Evolutionary conservation across 2,329 filamentous ascomycete species (phyloP).

Genomic region (Fulvia fulva): DNA sequence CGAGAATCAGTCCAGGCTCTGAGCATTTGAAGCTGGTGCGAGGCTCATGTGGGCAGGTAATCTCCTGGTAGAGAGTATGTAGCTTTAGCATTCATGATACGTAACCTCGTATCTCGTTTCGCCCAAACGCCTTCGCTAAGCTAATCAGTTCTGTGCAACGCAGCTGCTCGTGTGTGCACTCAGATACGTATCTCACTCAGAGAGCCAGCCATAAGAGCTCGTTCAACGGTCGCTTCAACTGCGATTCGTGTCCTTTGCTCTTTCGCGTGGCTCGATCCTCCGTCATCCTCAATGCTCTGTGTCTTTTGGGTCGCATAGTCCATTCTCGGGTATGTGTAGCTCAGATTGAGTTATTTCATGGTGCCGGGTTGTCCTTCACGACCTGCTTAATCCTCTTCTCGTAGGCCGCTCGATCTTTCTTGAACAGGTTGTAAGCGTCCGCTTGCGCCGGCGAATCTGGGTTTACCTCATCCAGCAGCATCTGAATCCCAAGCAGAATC

Average conservation of each 20-base stretch:
- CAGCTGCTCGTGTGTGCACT: background rate
- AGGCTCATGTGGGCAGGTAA: background rate
- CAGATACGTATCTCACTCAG: background rate
- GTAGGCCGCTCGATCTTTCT: slow-evolving; percentile 82
- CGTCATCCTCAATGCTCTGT: too few relatives aligned
- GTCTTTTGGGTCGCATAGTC: background rate
- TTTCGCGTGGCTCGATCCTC: too few relatives aligned
- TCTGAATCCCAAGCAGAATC: slow-evolving; percentile 92
- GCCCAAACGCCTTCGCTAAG: background rate
- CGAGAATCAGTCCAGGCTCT: background rate
- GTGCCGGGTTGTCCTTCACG: slow-evolving; percentile 83
- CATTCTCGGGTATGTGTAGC: background rate
- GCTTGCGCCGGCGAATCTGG: slow-evolving; percentile 95
- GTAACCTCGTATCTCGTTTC: background rate
- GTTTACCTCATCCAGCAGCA: slow-evolving; percentile 92
- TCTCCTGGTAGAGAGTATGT: background rate
- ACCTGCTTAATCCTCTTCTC: slow-evolving; percentile 82
- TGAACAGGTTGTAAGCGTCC: slow-evolving; percentile 95
- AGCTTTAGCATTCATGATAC: background rate
- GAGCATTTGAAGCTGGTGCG: background rate
- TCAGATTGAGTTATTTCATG: slow-evolving; percentile 31
- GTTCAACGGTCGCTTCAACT: too few relatives aligned
- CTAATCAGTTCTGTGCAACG: background rate
- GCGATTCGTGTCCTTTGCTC: too few relatives aligned
- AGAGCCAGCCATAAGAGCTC: too few relatives aligned